Conservation (phyloP, 2,329 filamentous ascomycete species). For the Biscogniauxia marginata region DNA sequence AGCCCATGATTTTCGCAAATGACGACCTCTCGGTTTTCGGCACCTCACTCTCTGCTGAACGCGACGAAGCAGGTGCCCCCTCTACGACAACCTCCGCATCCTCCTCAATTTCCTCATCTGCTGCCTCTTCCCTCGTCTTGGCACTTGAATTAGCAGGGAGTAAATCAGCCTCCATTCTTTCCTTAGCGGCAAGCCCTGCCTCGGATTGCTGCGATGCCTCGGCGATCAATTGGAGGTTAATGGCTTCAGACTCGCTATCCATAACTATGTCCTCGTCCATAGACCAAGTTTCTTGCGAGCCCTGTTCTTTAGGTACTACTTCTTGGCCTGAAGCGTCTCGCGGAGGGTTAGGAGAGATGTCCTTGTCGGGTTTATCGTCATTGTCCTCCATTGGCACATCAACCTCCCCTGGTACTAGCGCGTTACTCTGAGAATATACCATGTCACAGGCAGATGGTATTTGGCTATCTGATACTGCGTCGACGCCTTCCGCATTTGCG, state of each 20-base stretch:
- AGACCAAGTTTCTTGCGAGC: slow-evolving; percentile 10
- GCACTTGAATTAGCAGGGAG: slow-evolving; percentile 2
- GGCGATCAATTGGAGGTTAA: slow-evolving; percentile 30
- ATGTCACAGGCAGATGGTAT: slow-evolving; percentile 7
- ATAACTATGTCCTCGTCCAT: slow-evolving; percentile 15
- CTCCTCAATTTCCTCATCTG: slow-evolving; percentile 1
- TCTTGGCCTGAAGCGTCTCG: slow-evolving; percentile 12
- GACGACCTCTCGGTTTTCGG: slow-evolving; percentile 29
- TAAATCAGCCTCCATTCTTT: slow-evolving; percentile 11
- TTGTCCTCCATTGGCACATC: slow-evolving; percentile 8
- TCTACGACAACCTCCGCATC: neutral
- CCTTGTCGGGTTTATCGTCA: slow-evolving; percentile 6
- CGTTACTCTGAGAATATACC: slow-evolving; percentile 3
- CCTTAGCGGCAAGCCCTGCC: slow-evolving; percentile 12
- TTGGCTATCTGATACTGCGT: slow-evolving; percentile 21
- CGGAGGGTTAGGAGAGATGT: slow-evolving; percentile 2
- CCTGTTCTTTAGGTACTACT: slow-evolving; percentile 7
- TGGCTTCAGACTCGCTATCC: slow-evolving; percentile 30
- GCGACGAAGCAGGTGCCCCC: slow-evolving; percentile 10
- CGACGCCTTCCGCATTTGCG: slow-evolving; percentile 11
- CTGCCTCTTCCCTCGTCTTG: slow-evolving; percentile 5
- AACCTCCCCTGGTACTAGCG: slow-evolving; percentile 8
- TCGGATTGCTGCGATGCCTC: slow-evolving; percentile 34
- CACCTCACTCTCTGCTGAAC: too few species aligned
- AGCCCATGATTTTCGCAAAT: slow-evolving; percentile 50